Evolutionary conservation across 345 rosid species (phyloP).

Genomic region (Eutrema heterophyllum): DNA sequence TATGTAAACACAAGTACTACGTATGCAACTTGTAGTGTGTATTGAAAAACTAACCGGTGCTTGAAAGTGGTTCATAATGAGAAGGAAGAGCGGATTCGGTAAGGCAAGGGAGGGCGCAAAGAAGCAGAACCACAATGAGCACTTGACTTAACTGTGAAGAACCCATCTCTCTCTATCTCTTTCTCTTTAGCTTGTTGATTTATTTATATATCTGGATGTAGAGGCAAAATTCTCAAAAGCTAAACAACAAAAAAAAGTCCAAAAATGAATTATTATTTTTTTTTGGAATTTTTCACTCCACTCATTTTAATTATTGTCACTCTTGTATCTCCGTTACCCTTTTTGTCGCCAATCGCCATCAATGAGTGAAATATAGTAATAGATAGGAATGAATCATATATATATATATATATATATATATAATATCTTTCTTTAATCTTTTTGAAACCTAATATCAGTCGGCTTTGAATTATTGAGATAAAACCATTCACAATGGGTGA

Average conservation of each 20-base stretch:
- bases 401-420: not conserved
- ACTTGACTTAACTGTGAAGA: not conserved
- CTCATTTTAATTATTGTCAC: not conserved
- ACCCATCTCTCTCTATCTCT: not conserved
- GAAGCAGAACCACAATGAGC: slow-evolving; percentile 1
- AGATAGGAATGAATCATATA: not conserved
- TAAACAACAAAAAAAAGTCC: not conserved
- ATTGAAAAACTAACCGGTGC: not conserved
- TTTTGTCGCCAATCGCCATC: not conserved
- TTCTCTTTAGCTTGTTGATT: not conserved
- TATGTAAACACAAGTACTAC: not conserved
- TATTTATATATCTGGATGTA: not conserved
- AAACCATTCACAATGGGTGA: too few species aligned
- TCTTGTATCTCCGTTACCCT: not conserved
- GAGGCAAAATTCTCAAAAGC: not conserved
- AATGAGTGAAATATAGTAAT: not conserved
- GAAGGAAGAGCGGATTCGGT: not conserved
- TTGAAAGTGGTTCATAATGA: not conserved
- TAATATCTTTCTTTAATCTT: too few species aligned
- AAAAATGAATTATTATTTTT: not conserved
- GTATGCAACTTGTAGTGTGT: not conserved
- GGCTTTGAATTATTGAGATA: too few species aligned
- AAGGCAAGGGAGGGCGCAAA: not conserved
- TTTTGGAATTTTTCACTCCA: not conserved
- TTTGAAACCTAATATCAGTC: too few species aligned